Conservation (phyloP, 2,329 filamentous ascomycete genomes). For the Tolypocladium endophyticum region DNA sequence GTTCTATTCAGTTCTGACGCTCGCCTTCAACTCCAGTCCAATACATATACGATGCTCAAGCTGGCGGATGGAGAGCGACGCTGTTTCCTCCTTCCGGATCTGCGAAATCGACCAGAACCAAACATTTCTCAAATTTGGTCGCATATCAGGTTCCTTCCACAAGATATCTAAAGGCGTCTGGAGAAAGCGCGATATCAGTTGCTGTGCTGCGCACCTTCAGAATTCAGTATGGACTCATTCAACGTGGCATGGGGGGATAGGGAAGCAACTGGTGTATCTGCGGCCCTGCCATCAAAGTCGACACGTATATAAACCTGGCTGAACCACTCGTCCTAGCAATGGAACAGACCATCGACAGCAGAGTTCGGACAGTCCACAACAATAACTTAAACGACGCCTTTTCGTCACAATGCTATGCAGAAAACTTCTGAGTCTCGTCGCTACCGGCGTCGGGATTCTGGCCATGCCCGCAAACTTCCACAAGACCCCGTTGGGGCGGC, state of each 20-base stretch:
- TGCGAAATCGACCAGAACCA: background rate
- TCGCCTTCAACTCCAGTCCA: background rate
- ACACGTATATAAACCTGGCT: background rate
- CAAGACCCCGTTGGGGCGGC: background rate
- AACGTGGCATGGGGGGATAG: background rate
- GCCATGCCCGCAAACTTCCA: background rate
- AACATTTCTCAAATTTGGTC: background rate
- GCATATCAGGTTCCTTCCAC: background rate
- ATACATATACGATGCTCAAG: background rate
- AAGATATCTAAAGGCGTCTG: background rate
- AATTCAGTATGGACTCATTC: background rate
- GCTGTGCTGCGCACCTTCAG: background rate
- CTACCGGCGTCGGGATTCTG: background rate
- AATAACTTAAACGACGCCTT: rapidly evolving
- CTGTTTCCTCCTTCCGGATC: background rate
- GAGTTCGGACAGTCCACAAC: background rate
- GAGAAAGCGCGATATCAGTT: background rate
- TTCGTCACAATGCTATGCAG: background rate
- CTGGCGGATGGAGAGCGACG: background rate
- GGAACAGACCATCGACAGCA: background rate
- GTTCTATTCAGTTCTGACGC: background rate
- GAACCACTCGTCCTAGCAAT: background rate
- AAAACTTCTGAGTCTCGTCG: background rate
- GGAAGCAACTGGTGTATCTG: background rate
- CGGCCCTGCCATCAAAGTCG: background rate